phyloP scores from a whole-genome alignment of 352 stramenopile genomes.

The Blastocystis hominis region DNA sequence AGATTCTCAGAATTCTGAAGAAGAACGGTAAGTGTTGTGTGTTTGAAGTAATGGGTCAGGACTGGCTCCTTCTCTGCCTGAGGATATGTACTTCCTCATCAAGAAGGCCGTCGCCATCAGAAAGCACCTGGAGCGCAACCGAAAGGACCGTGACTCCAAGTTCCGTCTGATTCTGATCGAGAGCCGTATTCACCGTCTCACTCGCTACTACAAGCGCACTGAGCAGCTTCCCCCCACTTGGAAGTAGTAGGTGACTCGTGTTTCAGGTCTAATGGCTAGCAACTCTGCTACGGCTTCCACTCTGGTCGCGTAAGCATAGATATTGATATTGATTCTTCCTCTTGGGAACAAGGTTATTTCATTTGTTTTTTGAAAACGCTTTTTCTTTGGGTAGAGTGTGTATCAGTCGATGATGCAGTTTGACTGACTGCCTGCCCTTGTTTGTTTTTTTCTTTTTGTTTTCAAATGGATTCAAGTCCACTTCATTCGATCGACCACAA shows the following conservation, averaged over 20 bases:
- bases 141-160: conserved; percentile 99
- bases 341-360: conserved; percentile 14
- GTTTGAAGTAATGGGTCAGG: background rate
- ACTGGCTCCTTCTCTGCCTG: conserved; percentile 88
- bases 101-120: conserved; percentile 99
- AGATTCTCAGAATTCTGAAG: conserved; percentile 98
- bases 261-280: background rate
- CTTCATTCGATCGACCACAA: no score
- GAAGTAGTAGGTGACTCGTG: conserved; percentile 82
- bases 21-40: conserved; percentile 80
- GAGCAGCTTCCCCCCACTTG: conserved; percentile 96
- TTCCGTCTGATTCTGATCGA: conserved; percentile 99
- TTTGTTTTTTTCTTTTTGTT: no score
- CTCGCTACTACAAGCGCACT: conserved; percentile 96
- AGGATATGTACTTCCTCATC: conserved; percentile 99
- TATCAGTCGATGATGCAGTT: background rate
- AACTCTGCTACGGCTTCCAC: conserved; percentile 86
- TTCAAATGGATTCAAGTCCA: no score
- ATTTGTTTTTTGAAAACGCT: background rate
- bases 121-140: conserved; percentile 98
- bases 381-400: background rate
- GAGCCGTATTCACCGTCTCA: conserved; percentile 89
- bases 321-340: background rate
- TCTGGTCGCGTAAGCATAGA: conserved; percentile 87
- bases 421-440: no score